These are phyloP conservation scores for Afroboletus lepidellus DNA, from an alignment of 1,284 basidiomycete genomes.

Conservation along the genomic window DNA sequence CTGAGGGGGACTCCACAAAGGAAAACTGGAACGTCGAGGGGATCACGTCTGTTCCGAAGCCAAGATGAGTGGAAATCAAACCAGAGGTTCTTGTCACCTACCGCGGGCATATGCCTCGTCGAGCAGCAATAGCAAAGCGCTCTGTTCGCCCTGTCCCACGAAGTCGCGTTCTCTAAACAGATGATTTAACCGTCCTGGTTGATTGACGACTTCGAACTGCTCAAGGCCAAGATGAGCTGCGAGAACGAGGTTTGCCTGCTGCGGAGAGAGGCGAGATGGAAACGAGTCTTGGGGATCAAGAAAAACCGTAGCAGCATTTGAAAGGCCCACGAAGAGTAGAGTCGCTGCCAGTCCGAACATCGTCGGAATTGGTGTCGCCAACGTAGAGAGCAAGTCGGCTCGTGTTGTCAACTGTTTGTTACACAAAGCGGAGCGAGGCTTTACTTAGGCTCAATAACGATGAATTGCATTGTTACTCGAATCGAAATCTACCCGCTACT, in stretches of 20 bases:
- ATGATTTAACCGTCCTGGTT: slow-evolving; percentile 28
- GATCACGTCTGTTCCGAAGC: slow-evolving; percentile 43
- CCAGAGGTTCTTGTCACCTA: slow-evolving; percentile 30
- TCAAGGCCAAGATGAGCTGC: slow-evolving; percentile 72
- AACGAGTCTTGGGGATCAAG: slow-evolving; percentile 42
- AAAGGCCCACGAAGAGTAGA: slow-evolving; percentile 31
- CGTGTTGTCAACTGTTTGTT: slow-evolving; percentile 22
- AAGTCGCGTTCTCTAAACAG: slow-evolving; percentile 47
- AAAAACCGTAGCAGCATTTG: slow-evolving; percentile 53
- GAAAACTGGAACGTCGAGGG: slow-evolving; percentile 47
- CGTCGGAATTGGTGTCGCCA: background rate
- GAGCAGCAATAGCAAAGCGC: slow-evolving; percentile 54
- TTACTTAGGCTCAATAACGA: background rate
- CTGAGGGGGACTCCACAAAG: slow-evolving; percentile 22
- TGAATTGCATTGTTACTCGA: background rate
- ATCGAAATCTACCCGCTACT: background rate
- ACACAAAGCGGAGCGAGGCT: background rate
- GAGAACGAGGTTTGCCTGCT: slow-evolving; percentile 57
- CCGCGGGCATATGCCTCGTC: slow-evolving; percentile 59
- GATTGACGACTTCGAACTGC: slow-evolving; percentile 52
- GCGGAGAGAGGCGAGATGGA: slow-evolving; percentile 42
- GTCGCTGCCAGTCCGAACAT: slow-evolving; percentile 33
- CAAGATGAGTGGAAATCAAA: slow-evolving; percentile 1
- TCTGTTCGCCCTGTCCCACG: slow-evolving; percentile 53
- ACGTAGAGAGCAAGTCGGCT: background rate